Base-by-base conservation (phyloP, 75 land plant species). In the Cryptomeria japonica region DNA sequence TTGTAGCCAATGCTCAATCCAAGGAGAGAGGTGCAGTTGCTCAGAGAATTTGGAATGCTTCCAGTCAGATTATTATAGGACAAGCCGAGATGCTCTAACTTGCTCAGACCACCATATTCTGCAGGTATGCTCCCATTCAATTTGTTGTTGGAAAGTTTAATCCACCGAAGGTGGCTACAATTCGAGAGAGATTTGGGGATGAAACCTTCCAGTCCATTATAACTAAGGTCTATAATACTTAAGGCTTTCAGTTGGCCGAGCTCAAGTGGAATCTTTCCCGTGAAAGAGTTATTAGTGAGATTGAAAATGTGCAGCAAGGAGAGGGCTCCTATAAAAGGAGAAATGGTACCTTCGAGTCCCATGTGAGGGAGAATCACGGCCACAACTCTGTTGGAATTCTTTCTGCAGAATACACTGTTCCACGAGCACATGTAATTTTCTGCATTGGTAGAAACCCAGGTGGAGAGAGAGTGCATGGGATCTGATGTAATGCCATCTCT, bases 1-100 rank as follows among this genome's bases (percentile, higher is more conserved):
- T 80, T 80, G 3, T 22, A 12, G 19, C 83, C 83, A 22, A 41
- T 96, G 42, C 88, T 49, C 16, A 97, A 96, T 19, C 2, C 3
- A 41, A 80, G 6, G 2, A 80, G 47, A 41, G 83, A 5, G 0
- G 83, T 80, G 83, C 83, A 39, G 46, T 80, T 80, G 47, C 83
- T 41, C 46, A 80, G 39, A 6, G 83, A 80, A 22, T 16, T 41
- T 38, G 83, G 83, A 80, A 80, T 80, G 19, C 83, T 80, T 80
- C 83, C 83, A 41, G 2, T 39, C 28, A 80, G n/a, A 41, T 41
- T 6, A 80, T 80, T 80, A 1, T 42, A 5, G 9, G 10, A 41
- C 44, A 80, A 18, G 28, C 10, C 1, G 10, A 80, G 28, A 41
- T 19, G 1, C 42, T 80, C 46, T 6, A 80, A 22, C 28, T 6